phyloP scores from a whole-genome alignment of 768 basidiomycete species.

The Tylopilus subfusipes region DNA sequence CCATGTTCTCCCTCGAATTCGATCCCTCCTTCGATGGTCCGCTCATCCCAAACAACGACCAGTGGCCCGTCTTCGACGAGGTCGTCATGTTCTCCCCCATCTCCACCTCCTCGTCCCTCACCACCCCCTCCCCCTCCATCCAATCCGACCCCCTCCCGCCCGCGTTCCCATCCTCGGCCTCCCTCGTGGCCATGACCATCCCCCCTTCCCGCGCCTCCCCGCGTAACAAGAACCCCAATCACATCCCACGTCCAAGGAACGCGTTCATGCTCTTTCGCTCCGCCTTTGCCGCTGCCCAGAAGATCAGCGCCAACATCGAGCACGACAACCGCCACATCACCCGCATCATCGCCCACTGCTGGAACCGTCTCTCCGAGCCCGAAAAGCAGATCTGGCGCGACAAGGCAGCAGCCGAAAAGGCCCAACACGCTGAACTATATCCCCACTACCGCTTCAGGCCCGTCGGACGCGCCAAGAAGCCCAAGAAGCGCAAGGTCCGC shows the following conservation, averaged over 20 bases:
- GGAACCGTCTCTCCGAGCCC: constrained; percentile 48
- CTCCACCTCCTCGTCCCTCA: constrained; percentile 11
- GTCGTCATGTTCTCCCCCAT: constrained; percentile 5
- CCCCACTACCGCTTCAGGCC: constrained; percentile 58
- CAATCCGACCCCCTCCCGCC: background rate
- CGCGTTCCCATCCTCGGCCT: constrained; percentile 16
- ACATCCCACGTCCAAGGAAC: constrained; percentile 38
- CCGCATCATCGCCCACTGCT: constrained; percentile 51
- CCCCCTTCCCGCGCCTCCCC: constrained; percentile 27
- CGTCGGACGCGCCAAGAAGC: constrained; percentile 39
- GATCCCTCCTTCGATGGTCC: constrained; percentile 7
- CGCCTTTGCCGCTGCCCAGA: constrained; percentile 52
- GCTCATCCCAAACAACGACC: constrained; percentile 4
- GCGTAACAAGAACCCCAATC: constrained; percentile 38
- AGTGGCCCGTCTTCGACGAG: constrained; percentile 28
- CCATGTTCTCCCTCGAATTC: constrained; percentile 23
- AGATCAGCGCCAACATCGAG: constrained; percentile 46
- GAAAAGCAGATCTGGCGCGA: constrained; percentile 51
- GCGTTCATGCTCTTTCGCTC: constrained; percentile 60
- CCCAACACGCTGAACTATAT: constrained; percentile 44
- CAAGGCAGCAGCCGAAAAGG: constrained; percentile 51
- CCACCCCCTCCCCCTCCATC: constrained; percentile 8
- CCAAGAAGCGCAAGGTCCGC: constrained; percentile 49
- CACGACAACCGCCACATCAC: constrained; percentile 58
- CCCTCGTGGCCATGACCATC: constrained; percentile 28